Base-by-base conservation (phyloP, 306 rosid species). In the Geum urbanum region DNA sequence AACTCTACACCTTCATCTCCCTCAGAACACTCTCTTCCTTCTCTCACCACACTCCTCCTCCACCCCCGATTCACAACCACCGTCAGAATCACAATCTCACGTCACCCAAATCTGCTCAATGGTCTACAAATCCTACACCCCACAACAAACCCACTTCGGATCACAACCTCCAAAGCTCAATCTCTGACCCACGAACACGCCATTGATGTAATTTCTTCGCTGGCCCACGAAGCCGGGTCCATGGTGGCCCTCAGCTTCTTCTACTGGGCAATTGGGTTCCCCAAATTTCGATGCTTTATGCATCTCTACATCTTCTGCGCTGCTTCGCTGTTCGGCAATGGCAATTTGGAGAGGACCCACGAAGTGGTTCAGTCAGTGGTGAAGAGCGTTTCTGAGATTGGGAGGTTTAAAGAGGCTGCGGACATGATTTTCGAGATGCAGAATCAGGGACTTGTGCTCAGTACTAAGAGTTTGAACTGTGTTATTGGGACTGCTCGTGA, bases 351-450 rank as follows among this genome's bases (percentile, higher is more conserved):
- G 80, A 82, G 84, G 78, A 97, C 89, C 67, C 83, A 78, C 72
- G 86, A 85, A 53, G 97, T 90, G 32, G 78, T 94, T 77, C 80
- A 69, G 69, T 84, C 84, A 69, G 88, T 88, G 97, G 80, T 94
- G 7, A 64, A 58, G 67, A 77, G 44, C 75, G 90, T 94, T 45
- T 69, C 88, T 13, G 87, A 94, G 84, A 73, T 88, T 72, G 90
- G 85, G 77, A 88, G 81, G 79, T 74, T 90, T n/a, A 90, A 84
- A 67, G 98, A 90, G 77, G 96, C 96, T 5, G 83, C 80, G 18
- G 90, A 94, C 49, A 87, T 85, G 84, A 77, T 94, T 24, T 76
- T 87, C 66, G 97, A 90, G 68, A 81, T 94, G 86, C 91, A 82
- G 67, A 84, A 85, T 58, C 92, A 90, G 74, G 97, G 97, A 3